A percentile compares a stretch with the other conserved stretches of the same genome.
These are phyloP conservation scores for Secale cereale DNA, from an alignment of 176 grass and related monocot species.

Conservation along the genomic window DNA sequence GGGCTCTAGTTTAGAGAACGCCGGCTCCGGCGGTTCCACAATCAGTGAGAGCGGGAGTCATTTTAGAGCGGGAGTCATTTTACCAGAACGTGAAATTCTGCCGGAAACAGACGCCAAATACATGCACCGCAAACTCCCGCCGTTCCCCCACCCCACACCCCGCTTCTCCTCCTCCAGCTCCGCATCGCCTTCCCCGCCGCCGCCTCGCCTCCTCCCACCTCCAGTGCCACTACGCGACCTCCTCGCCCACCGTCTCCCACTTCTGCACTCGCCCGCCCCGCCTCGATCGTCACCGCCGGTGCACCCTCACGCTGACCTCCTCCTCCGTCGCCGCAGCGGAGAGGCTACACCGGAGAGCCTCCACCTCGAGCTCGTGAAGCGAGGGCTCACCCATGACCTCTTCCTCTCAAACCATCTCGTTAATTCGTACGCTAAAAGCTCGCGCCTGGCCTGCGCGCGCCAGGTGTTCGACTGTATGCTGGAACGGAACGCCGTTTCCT, in stretches of 20 bases:
- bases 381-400: slow-evolving; percentile 49
- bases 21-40: too few relatives aligned
- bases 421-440: slow-evolving; percentile 44
- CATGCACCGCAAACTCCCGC: slow-evolving; percentile 48
- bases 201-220: slow-evolving; percentile 23
- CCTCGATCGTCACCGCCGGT: slow-evolving; percentile 9
- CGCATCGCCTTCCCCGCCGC: neutral
- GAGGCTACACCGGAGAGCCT: slow-evolving; percentile 38
- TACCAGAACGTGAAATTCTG: too few relatives aligned
- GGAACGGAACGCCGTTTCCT: slow-evolving; percentile 54
- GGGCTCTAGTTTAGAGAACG: too few relatives aligned
- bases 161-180: neutral
- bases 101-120: neutral
- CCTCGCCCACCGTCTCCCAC: slow-evolving; percentile 15
- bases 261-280: neutral
- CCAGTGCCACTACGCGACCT: slow-evolving; percentile 16
- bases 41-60: neutral
- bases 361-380: slow-evolving; percentile 53
- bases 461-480: slow-evolving; percentile 55
- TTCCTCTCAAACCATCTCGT: slow-evolving; percentile 62
- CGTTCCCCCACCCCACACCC: slow-evolving; percentile 16
- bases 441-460: slow-evolving; percentile 31
- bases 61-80: neutral
- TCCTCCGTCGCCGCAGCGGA: slow-evolving; percentile 2
- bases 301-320: slow-evolving; percentile 20